Percentiles rank a stretch among this genome's conserved stretches.
These are phyloP conservation scores for Lachnellula hyalina DNA, from an alignment of 2,329 filamentous ascomycete genomes.

Conservation along the genomic window DNA sequence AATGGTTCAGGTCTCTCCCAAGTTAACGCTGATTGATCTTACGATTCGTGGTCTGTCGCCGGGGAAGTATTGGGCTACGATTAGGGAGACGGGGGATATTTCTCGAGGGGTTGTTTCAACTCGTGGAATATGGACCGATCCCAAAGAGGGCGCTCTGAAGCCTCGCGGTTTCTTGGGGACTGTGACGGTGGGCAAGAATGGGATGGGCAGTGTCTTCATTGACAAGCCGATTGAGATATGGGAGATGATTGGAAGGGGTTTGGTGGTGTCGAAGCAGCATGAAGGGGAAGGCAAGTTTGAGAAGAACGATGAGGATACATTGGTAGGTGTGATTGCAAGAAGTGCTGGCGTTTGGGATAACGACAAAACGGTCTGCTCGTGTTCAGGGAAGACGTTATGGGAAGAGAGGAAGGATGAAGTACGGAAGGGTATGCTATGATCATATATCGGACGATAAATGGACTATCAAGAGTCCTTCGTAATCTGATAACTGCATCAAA, in stretches of 20 bases:
- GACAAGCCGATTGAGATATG: constrained; percentile 82
- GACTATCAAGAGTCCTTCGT: not conserved
- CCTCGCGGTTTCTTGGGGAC: constrained; percentile 64
- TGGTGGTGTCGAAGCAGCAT: constrained; percentile 70
- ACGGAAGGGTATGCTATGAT: constrained; percentile 80
- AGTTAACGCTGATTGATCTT: constrained; percentile 78
- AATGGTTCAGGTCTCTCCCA: constrained; percentile 84
- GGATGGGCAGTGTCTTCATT: constrained; percentile 73
- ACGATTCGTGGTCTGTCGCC: constrained; percentile 77
- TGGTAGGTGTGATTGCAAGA: constrained; percentile 89
- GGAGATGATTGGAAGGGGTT: constrained; percentile 92
- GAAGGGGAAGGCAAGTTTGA: constrained; percentile 54
- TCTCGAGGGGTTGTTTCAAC: constrained; percentile 77
- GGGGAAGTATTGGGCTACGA: constrained; percentile 76
- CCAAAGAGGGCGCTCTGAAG: constrained; percentile 35
- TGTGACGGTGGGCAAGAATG: constrained; percentile 68
- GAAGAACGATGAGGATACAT: constrained; percentile 74
- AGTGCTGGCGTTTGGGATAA: constrained; percentile 99
- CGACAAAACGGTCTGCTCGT: constrained; percentile 96
- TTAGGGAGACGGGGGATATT: constrained; percentile 83
- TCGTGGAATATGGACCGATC: constrained; percentile 68
- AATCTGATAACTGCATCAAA: constrained; percentile 5
- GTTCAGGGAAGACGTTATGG: constrained; percentile 97
- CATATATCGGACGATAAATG: constrained; percentile 19
- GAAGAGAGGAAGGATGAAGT: constrained; percentile 91